Percentiles rank a stretch among this genome's conserved stretches.
These are phyloP conservation scores for Leccinum ochraceum DNA, from an alignment of 768 basidiomycete species.

Conservation along the genomic window DNA sequence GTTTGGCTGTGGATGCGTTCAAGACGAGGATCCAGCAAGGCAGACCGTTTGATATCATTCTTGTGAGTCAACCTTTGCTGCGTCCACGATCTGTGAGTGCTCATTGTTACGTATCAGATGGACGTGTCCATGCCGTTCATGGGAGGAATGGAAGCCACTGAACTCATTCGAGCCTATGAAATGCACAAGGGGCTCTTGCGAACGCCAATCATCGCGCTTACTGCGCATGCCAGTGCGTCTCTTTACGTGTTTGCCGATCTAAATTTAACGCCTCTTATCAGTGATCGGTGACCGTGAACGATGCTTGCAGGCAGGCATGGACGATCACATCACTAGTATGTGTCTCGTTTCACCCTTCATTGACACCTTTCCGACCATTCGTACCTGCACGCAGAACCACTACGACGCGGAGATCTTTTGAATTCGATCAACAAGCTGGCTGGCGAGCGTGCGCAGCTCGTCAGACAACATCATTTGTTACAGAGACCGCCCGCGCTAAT, in stretches of 20 bases:
- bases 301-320: constrained; percentile 78
- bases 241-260: not conserved
- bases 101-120: constrained; percentile 60
- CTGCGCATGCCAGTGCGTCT: constrained; percentile 91
- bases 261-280: constrained; percentile 31
- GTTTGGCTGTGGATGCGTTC: constrained; percentile 89
- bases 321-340: constrained; percentile 82
- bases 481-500: constrained; percentile 36
- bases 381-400: constrained; percentile 54
- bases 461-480: constrained; percentile 33
- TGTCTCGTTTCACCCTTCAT: constrained; percentile 6
- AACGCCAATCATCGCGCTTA: constrained; percentile 94
- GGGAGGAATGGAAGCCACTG: constrained; percentile 98
- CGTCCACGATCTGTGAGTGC: not conserved
- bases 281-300: constrained; percentile 89
- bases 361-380: constrained; percentile 4
- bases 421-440: constrained; percentile 84
- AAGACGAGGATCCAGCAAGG: constrained; percentile 70
- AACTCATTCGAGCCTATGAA: constrained; percentile 87
- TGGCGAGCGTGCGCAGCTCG: constrained; percentile 51
- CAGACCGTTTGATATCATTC: constrained; percentile 87
- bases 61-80: constrained; percentile 53
- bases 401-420: constrained; percentile 75
- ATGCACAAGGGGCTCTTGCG: constrained; percentile 63
- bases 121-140: constrained; percentile 98